Conservation (phyloP, 306 rosid genomes). For the Herpetospermum pedunculosum region DNA sequence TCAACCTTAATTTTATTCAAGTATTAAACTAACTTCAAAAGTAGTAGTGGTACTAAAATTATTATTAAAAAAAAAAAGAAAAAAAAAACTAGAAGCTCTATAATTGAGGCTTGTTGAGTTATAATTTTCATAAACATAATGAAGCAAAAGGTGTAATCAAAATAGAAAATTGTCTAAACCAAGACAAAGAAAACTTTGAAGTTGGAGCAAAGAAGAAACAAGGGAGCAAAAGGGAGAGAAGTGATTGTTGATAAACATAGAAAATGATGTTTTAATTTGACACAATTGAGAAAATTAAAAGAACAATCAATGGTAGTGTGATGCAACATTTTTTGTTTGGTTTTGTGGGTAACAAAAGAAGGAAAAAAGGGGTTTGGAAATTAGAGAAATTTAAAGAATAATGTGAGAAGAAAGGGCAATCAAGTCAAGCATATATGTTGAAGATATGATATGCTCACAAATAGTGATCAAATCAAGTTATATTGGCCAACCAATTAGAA, state of each 20-base stretch:
- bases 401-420: neutral
- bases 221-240: neutral
- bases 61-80: no score
- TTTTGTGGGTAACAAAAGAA: neutral
- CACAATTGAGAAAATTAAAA: neutral
- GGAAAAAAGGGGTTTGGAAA: neutral
- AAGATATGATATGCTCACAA: neutral
- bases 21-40: no score
- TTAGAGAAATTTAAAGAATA: neutral
- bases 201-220: neutral
- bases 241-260: neutral
- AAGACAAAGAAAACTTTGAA: neutral
- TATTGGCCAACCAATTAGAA: conserved; percentile 5
- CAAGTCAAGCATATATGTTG: conserved; percentile 3
- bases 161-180: neutral
- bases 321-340: neutral
- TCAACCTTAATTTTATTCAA: no score
- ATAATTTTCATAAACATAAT: no score
- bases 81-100: no score
- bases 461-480: no score
- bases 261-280: neutral
- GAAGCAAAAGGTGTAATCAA: neutral
- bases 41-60: no score
- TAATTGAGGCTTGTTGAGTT: no score
- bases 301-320: neutral